Percentiles rank a stretch among this genome's conserved stretches.
phyloP scores from a whole-genome alignment of 257 asterid genomes.

The Ocimum tenuiflorum region DNA sequence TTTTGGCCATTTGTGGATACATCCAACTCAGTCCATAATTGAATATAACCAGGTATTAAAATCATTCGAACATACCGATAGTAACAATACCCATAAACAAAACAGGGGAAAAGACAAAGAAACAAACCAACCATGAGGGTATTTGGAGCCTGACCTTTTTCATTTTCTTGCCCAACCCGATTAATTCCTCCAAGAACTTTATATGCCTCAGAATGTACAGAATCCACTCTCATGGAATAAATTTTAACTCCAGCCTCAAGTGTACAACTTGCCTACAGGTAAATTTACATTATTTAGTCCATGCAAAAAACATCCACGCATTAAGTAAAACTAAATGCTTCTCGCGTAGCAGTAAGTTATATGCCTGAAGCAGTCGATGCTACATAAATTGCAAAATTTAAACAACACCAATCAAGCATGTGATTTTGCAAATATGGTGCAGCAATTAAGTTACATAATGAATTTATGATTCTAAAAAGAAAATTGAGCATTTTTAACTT shows the following conservation, averaged over 20 bases:
- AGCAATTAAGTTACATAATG: neutral
- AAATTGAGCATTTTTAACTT: neutral
- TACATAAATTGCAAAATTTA: neutral
- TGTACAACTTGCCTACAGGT: constrained; percentile 84
- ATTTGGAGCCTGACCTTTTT: constrained; percentile 45
- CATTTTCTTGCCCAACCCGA: constrained; percentile 82
- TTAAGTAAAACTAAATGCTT: neutral
- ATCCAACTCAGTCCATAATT: too few species aligned
- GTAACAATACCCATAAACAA: neutral
- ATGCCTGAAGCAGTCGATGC: neutral
- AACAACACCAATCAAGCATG: neutral
- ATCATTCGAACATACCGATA: neutral
- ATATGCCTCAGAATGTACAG: constrained; percentile 90
- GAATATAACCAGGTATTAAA: neutral
- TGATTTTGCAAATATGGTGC: neutral
- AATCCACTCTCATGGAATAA: constrained; percentile 94
- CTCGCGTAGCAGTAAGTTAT: too few species aligned
- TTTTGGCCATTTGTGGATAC: too few species aligned
- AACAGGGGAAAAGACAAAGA: neutral
- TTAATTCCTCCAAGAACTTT: constrained; percentile 97
- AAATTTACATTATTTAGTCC: neutral
- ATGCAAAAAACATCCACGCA: neutral
- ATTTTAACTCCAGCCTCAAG: constrained; percentile 99
- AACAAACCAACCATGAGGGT: constrained; percentile 2
- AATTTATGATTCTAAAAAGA: neutral